These are phyloP conservation scores for Eutrema salsugineum DNA, from an alignment of 441 rosid genomes.

Conservation along the genomic window DNA sequence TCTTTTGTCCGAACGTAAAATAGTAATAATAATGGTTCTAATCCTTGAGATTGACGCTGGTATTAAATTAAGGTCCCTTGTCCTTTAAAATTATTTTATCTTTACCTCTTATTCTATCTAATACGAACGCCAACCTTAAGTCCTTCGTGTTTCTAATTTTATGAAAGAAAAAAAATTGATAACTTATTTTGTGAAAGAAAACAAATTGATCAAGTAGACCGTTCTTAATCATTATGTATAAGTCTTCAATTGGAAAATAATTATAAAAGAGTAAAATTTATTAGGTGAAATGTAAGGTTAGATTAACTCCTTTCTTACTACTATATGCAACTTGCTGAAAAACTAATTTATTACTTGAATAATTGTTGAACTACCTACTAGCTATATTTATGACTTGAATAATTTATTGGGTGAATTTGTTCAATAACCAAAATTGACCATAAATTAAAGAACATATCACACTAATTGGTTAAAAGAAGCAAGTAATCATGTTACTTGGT, in stretches of 20 bases:
- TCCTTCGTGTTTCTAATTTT: background rate
- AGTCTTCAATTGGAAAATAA: background rate
- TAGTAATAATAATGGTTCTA: background rate
- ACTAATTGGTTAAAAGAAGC: too few species aligned
- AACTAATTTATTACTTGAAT: background rate
- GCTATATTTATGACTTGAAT: background rate
- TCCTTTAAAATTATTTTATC: background rate
- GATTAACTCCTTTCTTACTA: background rate
- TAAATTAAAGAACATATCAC: too few species aligned
- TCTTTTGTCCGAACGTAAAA: constrained; percentile 21
- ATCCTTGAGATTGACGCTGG: constrained; percentile 30
- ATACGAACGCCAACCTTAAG: background rate
- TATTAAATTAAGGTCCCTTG: constrained; percentile 18
- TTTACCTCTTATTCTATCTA: background rate
- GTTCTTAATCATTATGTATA: background rate
- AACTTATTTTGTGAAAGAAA: background rate
- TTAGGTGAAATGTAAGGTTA: background rate
- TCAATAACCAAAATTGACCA: too few species aligned
- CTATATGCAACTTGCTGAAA: background rate
- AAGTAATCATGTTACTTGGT: too few species aligned
- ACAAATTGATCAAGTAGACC: background rate
- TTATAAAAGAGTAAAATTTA: background rate
- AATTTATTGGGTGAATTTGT: background rate
- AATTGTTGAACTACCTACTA: background rate
- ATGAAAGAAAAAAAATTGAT: too few species aligned